phyloP scores from a whole-genome alignment of 1,284 basidiomycete species.

The Ceratobasidium sp. region DNA sequence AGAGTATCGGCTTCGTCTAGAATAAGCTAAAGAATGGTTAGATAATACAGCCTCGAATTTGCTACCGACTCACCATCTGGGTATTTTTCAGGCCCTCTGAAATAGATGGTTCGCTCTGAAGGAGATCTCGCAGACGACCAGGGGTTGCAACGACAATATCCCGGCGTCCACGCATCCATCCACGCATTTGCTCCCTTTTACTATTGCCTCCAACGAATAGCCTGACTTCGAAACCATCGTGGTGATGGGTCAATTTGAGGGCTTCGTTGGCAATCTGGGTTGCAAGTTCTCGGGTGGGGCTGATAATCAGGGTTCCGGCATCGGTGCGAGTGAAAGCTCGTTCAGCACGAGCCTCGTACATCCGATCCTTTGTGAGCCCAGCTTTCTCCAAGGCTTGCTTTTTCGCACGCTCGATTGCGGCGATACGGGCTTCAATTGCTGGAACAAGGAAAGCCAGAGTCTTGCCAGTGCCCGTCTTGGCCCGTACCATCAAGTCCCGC shows the following conservation, averaged over 20 bases:
- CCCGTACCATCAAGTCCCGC: constrained; percentile 77
- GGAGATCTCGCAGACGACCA: constrained; percentile 82
- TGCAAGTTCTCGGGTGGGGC: constrained; percentile 92
- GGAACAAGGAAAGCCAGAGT: constrained; percentile 90
- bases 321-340: constrained; percentile 55
- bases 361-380: constrained; percentile 51
- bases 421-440: constrained; percentile 76
- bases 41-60: constrained; percentile 15
- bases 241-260: constrained; percentile 67
- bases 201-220: constrained; percentile 82
- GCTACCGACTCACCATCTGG: constrained; percentile 59
- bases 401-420: constrained; percentile 51
- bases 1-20: constrained; percentile 96
- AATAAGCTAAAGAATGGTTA: constrained; percentile 62
- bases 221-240: constrained; percentile 71
- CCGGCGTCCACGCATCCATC: constrained; percentile 67
- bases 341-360: constrained; percentile 17
- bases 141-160: constrained; percentile 95
- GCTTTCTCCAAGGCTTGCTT: constrained; percentile 52
- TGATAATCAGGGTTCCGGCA: constrained; percentile 84
- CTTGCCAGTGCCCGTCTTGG: constrained; percentile 94
- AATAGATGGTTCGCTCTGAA: constrained; percentile 68
- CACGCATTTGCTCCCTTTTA: constrained; percentile 68
- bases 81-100: constrained; percentile 61
- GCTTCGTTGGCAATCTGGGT: constrained; percentile 92